Evolutionary conservation across 371 early-diverging fungal genomes (phyloP).

Genomic region (Rhizopus sp.): DNA sequence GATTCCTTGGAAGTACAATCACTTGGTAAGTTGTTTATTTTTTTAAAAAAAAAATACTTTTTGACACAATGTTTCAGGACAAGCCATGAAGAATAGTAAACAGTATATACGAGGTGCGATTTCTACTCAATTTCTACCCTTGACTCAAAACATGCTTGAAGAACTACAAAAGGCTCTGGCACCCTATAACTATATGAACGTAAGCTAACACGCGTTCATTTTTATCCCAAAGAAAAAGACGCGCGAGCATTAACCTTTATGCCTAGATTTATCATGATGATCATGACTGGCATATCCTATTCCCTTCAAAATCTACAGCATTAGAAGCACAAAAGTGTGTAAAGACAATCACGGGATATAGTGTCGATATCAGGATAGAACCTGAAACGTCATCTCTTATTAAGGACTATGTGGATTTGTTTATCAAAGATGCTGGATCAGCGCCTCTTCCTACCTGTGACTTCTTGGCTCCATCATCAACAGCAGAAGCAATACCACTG

Average conservation of each 20-base stretch:
- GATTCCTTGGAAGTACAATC: too few relatives aligned
- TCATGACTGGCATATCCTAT: conserved; percentile 56
- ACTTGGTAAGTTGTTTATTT: too few relatives aligned
- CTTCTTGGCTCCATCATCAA: not conserved
- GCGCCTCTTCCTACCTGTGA: not conserved
- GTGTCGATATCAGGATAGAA: not conserved
- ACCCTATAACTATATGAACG: conserved; percentile 32
- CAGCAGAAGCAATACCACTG: too few relatives aligned
- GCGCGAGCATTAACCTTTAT: not conserved
- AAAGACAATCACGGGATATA: not conserved
- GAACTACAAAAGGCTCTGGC: conserved; percentile 37
- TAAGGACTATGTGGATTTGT: not conserved
- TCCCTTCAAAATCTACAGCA: conserved; percentile 46
- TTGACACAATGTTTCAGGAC: not conserved
- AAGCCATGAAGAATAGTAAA: not conserved
- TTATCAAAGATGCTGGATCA: conserved; percentile 4
- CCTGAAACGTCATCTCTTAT: not conserved
- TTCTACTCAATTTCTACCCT: conserved; percentile 48
- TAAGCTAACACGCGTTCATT: conserved; percentile 2
- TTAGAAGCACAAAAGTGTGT: conserved; percentile 38
- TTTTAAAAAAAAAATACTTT: not conserved
- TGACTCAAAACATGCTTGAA: conserved; percentile 48
- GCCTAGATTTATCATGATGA: conserved; percentile 48
- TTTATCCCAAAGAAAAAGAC: not conserved
- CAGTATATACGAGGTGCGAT: conserved; percentile 35